phyloP scores from a whole-genome alignment of 768 basidiomycete genomes.

The Lactifluus volemus region DNA sequence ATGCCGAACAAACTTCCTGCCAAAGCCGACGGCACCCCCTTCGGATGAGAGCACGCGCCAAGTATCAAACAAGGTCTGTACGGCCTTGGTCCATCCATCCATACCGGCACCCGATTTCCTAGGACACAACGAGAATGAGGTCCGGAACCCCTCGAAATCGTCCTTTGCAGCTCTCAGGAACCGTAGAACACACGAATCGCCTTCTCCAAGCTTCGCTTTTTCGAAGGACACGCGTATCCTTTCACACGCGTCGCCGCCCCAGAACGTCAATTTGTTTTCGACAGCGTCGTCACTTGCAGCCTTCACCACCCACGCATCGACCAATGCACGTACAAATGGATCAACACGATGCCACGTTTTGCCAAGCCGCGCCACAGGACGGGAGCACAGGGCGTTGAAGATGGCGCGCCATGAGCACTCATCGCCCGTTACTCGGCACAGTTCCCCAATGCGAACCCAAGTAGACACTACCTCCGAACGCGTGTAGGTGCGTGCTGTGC shows the following conservation, averaged over 20 bases:
- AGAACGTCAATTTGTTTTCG: constrained; percentile 45
- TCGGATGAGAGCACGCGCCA: constrained; percentile 43
- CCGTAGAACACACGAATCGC: constrained; percentile 38
- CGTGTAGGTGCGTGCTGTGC: constrained; percentile 53
- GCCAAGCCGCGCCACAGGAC: constrained; percentile 66
- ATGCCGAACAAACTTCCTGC: constrained; percentile 57
- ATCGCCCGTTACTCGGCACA: constrained; percentile 64
- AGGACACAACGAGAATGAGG: constrained; percentile 16
- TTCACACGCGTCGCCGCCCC: constrained; percentile 43
- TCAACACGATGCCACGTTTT: constrained; percentile 78
- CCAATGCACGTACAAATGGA: constrained; percentile 40
- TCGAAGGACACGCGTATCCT: constrained; percentile 27
- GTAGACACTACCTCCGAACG: constrained; percentile 63
- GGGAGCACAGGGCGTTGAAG: constrained; percentile 56
- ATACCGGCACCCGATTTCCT: constrained; percentile 13
- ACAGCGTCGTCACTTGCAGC: constrained; percentile 31
- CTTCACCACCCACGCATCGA: constrained; percentile 57
- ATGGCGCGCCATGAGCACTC: constrained; percentile 77
- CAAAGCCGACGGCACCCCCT: constrained; percentile 33
- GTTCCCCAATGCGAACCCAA: constrained; percentile 68
- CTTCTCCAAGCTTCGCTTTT: constrained; percentile 8
- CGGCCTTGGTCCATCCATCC: constrained; percentile 27
- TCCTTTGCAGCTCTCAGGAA: constrained; percentile 30
- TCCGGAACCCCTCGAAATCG: constrained; percentile 19
- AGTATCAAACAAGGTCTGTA: constrained; percentile 41